Evolutionary conservation across 495 filamentous ascomycete species (phyloP).

Genomic region (Penicillium paxilli): DNA sequence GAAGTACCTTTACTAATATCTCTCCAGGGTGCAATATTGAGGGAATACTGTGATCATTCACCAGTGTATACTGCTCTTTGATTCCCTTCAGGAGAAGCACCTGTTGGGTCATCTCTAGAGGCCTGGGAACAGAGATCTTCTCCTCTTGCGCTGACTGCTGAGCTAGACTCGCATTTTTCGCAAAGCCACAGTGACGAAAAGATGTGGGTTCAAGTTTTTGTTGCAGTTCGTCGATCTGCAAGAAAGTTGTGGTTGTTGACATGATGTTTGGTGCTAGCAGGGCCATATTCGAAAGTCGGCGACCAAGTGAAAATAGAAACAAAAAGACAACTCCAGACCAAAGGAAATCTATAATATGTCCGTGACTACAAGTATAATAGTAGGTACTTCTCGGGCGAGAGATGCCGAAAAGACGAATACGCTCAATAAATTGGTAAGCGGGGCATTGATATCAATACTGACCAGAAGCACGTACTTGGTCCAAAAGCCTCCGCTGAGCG

Average conservation of each 20-base stretch:
- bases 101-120: conserved; percentile 23
- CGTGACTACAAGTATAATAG: conserved; percentile 1
- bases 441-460: conserved; percentile 19
- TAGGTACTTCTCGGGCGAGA: conserved; percentile 30
- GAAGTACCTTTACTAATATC: conserved; percentile 52
- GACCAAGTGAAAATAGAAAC: background rate
- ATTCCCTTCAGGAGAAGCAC: conserved; percentile 36
- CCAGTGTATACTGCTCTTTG: conserved; percentile 41
- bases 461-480: conserved; percentile 18
- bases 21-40: conserved; percentile 44
- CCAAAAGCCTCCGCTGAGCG: conserved; percentile 13
- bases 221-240: conserved; percentile 23
- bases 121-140: background rate
- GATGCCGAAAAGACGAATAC: conserved; percentile 10
- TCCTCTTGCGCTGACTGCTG: conserved; percentile 5
- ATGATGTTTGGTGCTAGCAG: conserved; percentile 21
- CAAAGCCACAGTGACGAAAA: conserved; percentile 18
- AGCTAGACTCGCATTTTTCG: background rate
- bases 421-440: conserved; percentile 13
- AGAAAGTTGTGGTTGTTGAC: conserved; percentile 29
- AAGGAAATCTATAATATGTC: conserved; percentile 19
- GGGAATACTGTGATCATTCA: conserved; percentile 51
- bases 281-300: conserved; percentile 13
- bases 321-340: background rate
- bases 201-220: conserved; percentile 10